Evolutionary conservation across 2,329 filamentous ascomycete genomes (phyloP).

Genomic region (Cercospora sesami): DNA sequence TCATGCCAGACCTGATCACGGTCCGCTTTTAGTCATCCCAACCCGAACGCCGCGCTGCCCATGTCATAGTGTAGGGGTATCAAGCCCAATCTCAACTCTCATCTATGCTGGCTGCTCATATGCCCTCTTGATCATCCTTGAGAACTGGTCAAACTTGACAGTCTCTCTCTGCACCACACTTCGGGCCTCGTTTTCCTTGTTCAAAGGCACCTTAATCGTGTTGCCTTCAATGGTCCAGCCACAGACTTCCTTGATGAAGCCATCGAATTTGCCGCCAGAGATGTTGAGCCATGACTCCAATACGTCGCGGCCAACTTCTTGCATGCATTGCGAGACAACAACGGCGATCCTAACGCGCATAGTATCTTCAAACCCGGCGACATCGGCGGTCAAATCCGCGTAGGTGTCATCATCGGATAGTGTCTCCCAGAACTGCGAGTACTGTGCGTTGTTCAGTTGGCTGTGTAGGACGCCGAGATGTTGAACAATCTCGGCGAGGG

Average conservation of each 20-base stretch:
- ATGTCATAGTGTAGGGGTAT: slow-evolving; percentile 13
- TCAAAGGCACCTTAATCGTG: slow-evolving; percentile 75
- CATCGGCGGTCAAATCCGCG: slow-evolving; percentile 91
- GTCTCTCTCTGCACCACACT: slow-evolving; percentile 94
- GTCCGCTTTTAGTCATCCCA: slow-evolving; percentile 11
- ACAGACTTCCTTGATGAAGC: slow-evolving; percentile 58
- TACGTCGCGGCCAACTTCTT: slow-evolving; percentile 61
- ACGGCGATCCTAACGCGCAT: slow-evolving; percentile 87
- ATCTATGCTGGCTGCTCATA: slow-evolving; percentile 72
- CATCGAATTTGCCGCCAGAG: slow-evolving; percentile 48
- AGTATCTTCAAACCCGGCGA: slow-evolving; percentile 90
- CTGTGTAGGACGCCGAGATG: slow-evolving; percentile 83
- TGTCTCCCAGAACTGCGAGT: slow-evolving; percentile 88
- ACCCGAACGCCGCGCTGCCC: slow-evolving; percentile 21
- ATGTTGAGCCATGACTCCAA: slow-evolving; percentile 54
- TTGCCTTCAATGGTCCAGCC: slow-evolving; percentile 76
- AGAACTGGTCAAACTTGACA: slow-evolving; percentile 85
- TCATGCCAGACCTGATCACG: slow-evolving; percentile 12
- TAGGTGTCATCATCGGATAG: slow-evolving; percentile 93
- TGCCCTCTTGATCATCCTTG: slow-evolving; percentile 74
- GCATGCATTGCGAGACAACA: slow-evolving; percentile 82
- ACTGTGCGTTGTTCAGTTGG: slow-evolving; percentile 86
- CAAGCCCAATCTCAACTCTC: background rate
- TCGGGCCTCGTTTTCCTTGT: slow-evolving; percentile 97
- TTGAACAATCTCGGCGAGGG: slow-evolving; percentile 82